Base-by-base conservation (phyloP, 345 rosid genomes). In the Moringa oleifera region DNA sequence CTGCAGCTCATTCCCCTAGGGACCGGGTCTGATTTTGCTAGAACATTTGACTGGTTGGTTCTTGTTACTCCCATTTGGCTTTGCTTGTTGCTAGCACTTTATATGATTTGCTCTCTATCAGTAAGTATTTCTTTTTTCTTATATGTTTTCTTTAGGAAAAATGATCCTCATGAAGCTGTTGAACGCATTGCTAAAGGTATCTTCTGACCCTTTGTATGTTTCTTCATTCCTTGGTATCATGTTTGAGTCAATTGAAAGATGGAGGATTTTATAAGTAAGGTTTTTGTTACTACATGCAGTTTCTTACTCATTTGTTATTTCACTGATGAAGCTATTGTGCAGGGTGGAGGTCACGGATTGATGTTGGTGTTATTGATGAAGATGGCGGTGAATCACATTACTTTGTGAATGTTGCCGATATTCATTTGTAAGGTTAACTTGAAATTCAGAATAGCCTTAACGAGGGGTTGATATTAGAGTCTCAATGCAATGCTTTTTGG, bases 21-120 rank as follows among this genome's bases (percentile, higher is more conserved):
- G 45, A 94, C 99, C 47, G 99, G 95, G 22, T 90, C 99, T 49
- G 97, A 94, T 74, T 94, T 94, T 51, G 93, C 91, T 59, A 79
- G 99, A 73, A 85, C 96, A 58, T 86, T 87, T 80, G 93, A 95
- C 76, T 94, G 99, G 99, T 88, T 77, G 80, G 94, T 80, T 75
- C 25, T 25, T 68, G 55, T 77, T 64, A 25, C 66, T 62, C 22
- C 53, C 5, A 33, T 11, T 33, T 33, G 37, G 37, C 31, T 23
- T 51, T 18, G 53, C 65, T 20, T 55, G 25, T 63, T 31, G 10
- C 62, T 16, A 41, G 17, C 20, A 49, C 25, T 62, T 56, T 17
- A 20, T 22, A 23, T 37, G 13, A 55, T 53, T 50, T 23, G 55
- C 61, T 23, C 53, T 62, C 47, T 62, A 41, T 59, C 51, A 61